Base-by-base conservation (phyloP, 164 flowering plant genomes). In the Stephania japonica region DNA sequence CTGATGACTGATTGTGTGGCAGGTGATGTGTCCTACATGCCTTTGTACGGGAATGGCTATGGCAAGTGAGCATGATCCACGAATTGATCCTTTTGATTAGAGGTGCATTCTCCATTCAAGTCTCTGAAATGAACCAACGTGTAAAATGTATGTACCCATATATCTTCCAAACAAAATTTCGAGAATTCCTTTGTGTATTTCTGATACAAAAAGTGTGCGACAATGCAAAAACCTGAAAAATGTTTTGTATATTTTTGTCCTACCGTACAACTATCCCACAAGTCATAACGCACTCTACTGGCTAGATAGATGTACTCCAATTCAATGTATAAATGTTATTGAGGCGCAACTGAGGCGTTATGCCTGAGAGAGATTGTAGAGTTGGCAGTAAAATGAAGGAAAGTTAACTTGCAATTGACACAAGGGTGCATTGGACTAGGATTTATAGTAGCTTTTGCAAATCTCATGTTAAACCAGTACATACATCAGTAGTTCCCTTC, bases 21-120 rank as follows among this genome's bases (percentile, higher is more conserved):
- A 95, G 99, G 99, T 95, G 26, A 95, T 95, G 99, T 95, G 99
- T 77, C 99, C 99, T 5, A 95, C 99, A 27, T 95, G 99, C 81
- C 97, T 95, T 11, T 95, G 99, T 80, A 95, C 99, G 7, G 99
- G 99, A 67, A 93, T 91, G 94, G 97, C 91, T 50, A 95, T 95
- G 99, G 99, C 99, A 4, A 95, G 99, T 67, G 99, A 95, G 78
- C 99, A 95, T 66, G 99, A 95, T 77, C 99, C 98, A 27, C 77
- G 99, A 62, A 93, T 95, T 16, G 99, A 95, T 76, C 99, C 99
- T 9, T 95, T 95, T 71, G 98, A 93, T 66, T 95, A 86, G 75
- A 75, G 78, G 53, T 75, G 75, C 70, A 75, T 53, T 47, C 11
- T 72, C 38, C 38, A 21, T 38, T 32, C 26, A 43, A 59, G 64